A percentile compares a stretch with the other conserved stretches of the same genome.
These are phyloP conservation scores for Eucalyptus regnans DNA, from an alignment of 345 rosid species.

Conservation along the genomic window DNA sequence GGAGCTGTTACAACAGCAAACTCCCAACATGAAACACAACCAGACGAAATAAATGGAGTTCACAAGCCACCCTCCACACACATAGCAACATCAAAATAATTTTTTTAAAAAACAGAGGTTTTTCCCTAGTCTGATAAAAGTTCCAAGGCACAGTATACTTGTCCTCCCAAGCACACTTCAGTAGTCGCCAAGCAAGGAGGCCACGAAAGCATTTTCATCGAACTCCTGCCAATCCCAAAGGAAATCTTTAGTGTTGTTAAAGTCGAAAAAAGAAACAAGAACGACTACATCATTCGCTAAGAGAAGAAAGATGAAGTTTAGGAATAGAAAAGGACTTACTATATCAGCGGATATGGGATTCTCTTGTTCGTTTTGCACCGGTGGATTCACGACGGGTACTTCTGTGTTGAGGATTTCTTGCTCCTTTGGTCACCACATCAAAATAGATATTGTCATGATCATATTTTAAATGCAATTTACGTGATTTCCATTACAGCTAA, in stretches of 20 bases:
- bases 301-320: not conserved
- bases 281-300: not conserved
- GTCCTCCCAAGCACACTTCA: not conserved
- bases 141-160: not conserved
- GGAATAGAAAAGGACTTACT: not conserved
- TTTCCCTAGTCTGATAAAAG: not conserved
- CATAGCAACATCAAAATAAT: not conserved
- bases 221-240: not conserved
- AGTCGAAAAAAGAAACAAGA: not conserved
- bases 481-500: not conserved
- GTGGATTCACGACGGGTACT: not conserved
- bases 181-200: not conserved
- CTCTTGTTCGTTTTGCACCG: not conserved
- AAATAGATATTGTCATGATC: not conserved
- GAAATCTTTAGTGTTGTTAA: not conserved
- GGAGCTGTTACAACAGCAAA: not conserved
- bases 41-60: not conserved
- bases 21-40: not conserved
- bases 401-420: not conserved
- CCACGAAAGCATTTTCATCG: not conserved
- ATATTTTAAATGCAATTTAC: not conserved
- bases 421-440: not conserved
- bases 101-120: not conserved
- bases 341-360: not conserved
- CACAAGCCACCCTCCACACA: not conserved